phyloP scores from a whole-genome alignment of 768 basidiomycete species.

The Trametes meyenii region DNA sequence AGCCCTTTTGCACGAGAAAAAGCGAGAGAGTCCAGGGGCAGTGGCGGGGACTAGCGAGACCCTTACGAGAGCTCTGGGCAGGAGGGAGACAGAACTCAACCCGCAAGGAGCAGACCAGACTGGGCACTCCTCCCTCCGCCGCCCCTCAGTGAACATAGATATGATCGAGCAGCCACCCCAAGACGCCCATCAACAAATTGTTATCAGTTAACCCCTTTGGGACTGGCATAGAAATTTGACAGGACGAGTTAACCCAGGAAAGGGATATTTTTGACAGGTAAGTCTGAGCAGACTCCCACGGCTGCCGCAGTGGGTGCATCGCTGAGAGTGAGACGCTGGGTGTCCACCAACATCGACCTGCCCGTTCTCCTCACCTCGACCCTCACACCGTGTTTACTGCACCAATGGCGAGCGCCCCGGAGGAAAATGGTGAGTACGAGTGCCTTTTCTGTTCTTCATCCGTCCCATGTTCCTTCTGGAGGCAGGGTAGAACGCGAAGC shows the following conservation, averaged over 20 bases:
- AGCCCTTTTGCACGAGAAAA: not conserved
- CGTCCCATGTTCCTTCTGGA: constrained; percentile 27
- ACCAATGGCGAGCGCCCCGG: constrained; percentile 24
- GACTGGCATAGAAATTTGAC: not conserved
- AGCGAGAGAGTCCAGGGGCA: not conserved
- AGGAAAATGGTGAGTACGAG: constrained; percentile 26
- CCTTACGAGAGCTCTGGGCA: constrained; percentile 13
- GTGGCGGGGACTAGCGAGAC: constrained; percentile 6
- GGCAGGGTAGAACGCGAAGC: constrained; percentile 29
- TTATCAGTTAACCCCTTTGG: constrained; percentile 22
- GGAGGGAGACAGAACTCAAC: constrained; percentile 5
- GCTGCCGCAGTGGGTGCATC: not conserved
- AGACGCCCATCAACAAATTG: constrained; percentile 15
- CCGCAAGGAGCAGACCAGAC: not conserved
- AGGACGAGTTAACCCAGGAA: not conserved
- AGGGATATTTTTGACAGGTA: not conserved
- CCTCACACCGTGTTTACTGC: not conserved
- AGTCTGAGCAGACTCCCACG: constrained; percentile 1
- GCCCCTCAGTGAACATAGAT: not conserved
- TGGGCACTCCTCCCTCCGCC: not conserved
- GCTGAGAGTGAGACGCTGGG: not conserved
- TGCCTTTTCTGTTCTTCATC: constrained; percentile 7
- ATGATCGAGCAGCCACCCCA: constrained; percentile 9
- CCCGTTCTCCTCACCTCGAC: not conserved
- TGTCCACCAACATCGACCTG: not conserved